Evolutionary conservation across 768 basidiomycete genomes (phyloP), one percentile per base, ranked within the genome.

Genomic region (Termitomyces sp.): DNA sequence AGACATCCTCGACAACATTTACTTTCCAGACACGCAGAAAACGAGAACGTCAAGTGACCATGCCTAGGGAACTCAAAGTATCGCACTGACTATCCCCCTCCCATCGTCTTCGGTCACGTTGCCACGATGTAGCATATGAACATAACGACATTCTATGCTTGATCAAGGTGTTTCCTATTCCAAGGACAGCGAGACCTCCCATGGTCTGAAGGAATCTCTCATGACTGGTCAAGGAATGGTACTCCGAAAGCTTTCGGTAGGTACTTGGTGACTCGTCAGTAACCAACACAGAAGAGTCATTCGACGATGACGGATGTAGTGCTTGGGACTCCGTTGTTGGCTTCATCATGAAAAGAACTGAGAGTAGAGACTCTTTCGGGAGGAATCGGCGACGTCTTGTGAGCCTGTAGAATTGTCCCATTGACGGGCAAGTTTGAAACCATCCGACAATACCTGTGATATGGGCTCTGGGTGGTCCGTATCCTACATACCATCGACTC

Each of bases 21-120:
- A 26, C 36, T 18, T 16, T 2, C 16, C 28, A 16, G 1, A 28
- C 16, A n/a, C 26, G 13, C 33, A 12, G 12, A 23, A 50, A 23
- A 35, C 28, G 28, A 35, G n/a, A n/a, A 6, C 33, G 32, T n/a
- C 33, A 12, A 33, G 48, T 33, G 9, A 33, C 49, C 23, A n/a
- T 43, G 51, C 61, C 54, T 58, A 4, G 54, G 56, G 33, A 62
- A 62, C 32, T 62, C 61, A 9, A 26, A 58, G 48, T 13, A 58
- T 52, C 41, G 58, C 57, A 9, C 61, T 47, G 41, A 58, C 58
- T 54, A 62, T 62, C 43, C 48, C 48, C 5, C 23, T n/a, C n/a
- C n/a, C n/a, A n/a, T n/a, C n/a, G n/a, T n/a, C n/a, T 16, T 32
- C 5, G 10, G 35, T 54, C 57, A 47, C 54, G 32, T 58, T 43